These are phyloP conservation scores for Phytophthora lateralis DNA, from an alignment of 352 stramenopile species.

Conservation along the genomic window DNA sequence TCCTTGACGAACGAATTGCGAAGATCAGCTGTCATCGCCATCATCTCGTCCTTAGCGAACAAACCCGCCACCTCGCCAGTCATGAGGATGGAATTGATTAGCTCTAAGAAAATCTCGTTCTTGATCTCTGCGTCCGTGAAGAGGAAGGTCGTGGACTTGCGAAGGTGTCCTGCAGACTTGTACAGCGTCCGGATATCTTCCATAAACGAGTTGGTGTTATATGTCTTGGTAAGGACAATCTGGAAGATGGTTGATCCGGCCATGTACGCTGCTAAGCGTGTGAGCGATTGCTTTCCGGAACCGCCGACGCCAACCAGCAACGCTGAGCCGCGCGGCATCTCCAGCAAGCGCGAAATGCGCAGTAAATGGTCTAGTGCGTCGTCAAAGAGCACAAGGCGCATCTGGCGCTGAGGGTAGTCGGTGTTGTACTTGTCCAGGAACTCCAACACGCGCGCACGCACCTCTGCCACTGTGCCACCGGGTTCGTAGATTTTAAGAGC, in stretches of 20 bases:
- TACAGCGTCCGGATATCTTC: constrained; percentile 97
- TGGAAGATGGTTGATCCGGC: constrained; percentile 97
- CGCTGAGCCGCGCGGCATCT: constrained; percentile 96
- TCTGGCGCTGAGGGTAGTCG: constrained; percentile 95
- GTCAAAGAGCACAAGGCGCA: constrained; percentile 98
- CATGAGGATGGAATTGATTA: constrained; percentile 98
- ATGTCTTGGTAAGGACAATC: constrained; percentile 98
- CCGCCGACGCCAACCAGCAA: constrained; percentile 97
- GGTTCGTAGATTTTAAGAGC: constrained; percentile 98
- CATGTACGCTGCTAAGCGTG: constrained; percentile 96
- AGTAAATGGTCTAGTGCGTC: constrained; percentile 97
- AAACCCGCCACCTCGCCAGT: constrained; percentile 98
- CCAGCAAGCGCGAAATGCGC: constrained; percentile 95
- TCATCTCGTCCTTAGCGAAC: constrained; percentile 99
- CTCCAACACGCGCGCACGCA: constrained; percentile 91
- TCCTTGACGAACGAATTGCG: constrained; percentile 95
- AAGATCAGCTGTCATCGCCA: constrained; percentile 98
- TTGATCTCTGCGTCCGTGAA: constrained; percentile 99
- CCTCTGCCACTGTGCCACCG: constrained; percentile 92
- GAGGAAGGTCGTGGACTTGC: constrained; percentile 97
- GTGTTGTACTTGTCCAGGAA: constrained; percentile 98
- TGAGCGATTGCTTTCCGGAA: constrained; percentile 97
- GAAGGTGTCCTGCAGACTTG: constrained; percentile 96
- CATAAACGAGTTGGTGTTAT: constrained; percentile 97
- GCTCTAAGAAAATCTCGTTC: constrained; percentile 98